Base-by-base conservation (phyloP, 225 moss, liverwort and hornwort species). In the Sphagnum contortum region DNA sequence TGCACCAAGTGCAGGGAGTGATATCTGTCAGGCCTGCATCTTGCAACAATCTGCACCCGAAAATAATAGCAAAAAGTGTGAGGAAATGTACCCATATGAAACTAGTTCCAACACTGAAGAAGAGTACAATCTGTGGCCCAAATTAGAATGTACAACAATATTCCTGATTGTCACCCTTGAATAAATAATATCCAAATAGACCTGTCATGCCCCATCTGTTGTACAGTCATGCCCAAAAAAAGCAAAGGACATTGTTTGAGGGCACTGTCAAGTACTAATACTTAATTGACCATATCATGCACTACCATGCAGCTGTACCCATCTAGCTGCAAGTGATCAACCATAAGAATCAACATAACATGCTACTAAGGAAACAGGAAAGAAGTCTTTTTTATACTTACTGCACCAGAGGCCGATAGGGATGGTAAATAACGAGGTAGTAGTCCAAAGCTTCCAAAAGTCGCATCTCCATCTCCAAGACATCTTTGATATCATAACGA, bases 401-500 rank as follows among this genome's bases (percentile, higher is more conserved):
- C 98, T 83, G 87, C 13, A 98, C 78, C 14, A 98, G 82, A 68
- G 93, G 98, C 53, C 98, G 87, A 64, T 98, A 93, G 50, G 98
- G 98, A 71, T 98, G 98, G 75, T 87, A 98, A 53, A 98, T 84
- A 56, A 98, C 98, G 4, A 98, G 83, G 61, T 91, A 98, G 71
- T 89, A 98, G 78, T 98, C 93, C 64, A 98, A 74, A 51, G 93
- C 98, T 87, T 98, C 98, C 77, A 93, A 60, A 47, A 98, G 78
- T 54, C 87, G 80, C 98, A 93, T 98, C 77, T 98, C 98, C 98
- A 98, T 98, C 82, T 98, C 93, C 48, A 98, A 76, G 47, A 98
- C 87, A 68, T 98, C 98, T 84, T 98, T 98, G 59, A 84, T 77
- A 11, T 89, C 98, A 72, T 87, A 93, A 9, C 88, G 87, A 65